Base-by-base conservation (phyloP, 225 moss, liverwort and hornwort genomes). In the Physcomitrellopsis africana region DNA sequence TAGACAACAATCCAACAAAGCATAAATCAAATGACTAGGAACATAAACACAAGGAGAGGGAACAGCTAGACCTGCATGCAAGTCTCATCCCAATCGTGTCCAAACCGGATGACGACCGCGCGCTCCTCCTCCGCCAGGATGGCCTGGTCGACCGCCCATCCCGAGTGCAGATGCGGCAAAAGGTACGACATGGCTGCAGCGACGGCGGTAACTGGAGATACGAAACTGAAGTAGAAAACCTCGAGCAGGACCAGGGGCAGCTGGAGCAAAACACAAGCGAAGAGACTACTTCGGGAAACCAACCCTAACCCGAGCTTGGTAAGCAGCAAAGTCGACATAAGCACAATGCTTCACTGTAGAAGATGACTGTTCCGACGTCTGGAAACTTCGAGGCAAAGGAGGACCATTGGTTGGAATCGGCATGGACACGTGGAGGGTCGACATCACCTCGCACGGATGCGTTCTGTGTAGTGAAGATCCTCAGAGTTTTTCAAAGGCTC, bases 71-170 rank as follows among this genome's bases (percentile, higher is more conserved):
- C 87, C 82, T 97, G 96, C 96, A 97, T 94, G 65, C 96, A 97
- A 0, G 96, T 97, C 76, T 97, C 96, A 47, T 97, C 96, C 96
- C 96, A 94, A 78, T 97, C 94, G 83, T 97, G 96, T 24, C 96
- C 96, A 51, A 97, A 97, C 65, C 96, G 86, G 59, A 97, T 97
- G 57, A 97, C 96, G 26, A 97, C 96, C 47, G 92, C 96, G 46
- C 96, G 89, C 84, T 97, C 94, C 86, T 97, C 96, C 84, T 97
- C 96, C 29, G 96, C 96, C 74, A 97, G 65, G 68, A 97, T 97
- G 63, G 96, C 92, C 84, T 97, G 96, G 68, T 97, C 96, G 63
- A 97, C 96, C 47, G 94, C 94, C 96, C 96, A 97, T 57, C 96
- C 96, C 11, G 96, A 97, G 68, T 97, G 96, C 86, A 97, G 80